A percentile compares a stretch with the other conserved stretches of the same genome.
Evolutionary conservation across 345 rosid genomes (phyloP).

Genomic region (Hibiscus trionum): DNA sequence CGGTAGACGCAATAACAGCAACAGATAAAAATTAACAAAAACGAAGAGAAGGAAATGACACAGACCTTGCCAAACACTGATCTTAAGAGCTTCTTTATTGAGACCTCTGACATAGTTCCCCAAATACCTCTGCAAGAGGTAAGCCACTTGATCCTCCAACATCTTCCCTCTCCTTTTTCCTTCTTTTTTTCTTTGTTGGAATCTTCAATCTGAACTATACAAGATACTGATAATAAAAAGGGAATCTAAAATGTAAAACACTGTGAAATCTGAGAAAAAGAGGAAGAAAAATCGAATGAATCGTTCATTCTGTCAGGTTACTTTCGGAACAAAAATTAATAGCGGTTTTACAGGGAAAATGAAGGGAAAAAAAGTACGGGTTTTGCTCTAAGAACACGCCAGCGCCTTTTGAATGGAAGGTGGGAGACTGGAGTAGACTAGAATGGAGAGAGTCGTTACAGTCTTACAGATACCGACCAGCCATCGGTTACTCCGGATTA

Average conservation of each 20-base stretch:
- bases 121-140: conserved; percentile 73
- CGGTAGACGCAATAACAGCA: background rate
- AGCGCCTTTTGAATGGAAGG: conserved; percentile 18
- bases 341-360: background rate
- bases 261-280: background rate
- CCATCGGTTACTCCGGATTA: background rate
- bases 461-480: background rate
- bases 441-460: background rate
- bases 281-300: background rate
- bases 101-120: conserved; percentile 90
- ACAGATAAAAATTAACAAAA: background rate
- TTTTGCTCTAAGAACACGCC: conserved; percentile 32
- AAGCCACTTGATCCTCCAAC: conserved; percentile 99
- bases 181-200: background rate
- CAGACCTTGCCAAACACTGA: conserved; percentile 94
- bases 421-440: background rate
- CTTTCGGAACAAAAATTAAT: conserved; percentile 4
- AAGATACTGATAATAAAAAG: background rate
- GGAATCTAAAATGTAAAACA: conserved; percentile 1
- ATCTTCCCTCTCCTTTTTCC: conserved; percentile 25
- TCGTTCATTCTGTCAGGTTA: background rate
- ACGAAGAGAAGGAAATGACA: background rate
- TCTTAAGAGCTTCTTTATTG: conserved; percentile 89
- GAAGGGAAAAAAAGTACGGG: conserved; percentile 4
- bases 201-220: conserved; percentile 8